Conservation (phyloP, 371 early-diverging fungal species). For the Fennellomyces sp. region DNA sequence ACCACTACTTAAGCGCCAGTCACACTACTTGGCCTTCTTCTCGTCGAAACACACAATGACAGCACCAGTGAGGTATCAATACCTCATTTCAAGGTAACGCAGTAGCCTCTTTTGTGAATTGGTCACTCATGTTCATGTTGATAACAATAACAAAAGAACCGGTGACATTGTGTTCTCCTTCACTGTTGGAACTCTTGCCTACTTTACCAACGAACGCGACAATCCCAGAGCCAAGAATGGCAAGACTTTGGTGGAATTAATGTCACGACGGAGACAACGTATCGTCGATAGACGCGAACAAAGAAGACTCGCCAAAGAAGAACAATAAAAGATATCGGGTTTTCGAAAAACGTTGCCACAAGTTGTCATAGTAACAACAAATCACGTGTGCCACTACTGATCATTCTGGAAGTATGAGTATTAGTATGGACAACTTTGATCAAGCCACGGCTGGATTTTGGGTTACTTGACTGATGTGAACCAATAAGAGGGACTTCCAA, state of each 20-base stretch:
- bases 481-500: no score
- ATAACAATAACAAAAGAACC: conserved; percentile 20
- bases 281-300: conserved; percentile 37
- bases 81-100: conserved; percentile 46
- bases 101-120: background rate
- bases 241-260: conserved; percentile 40
- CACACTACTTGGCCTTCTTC: background rate
- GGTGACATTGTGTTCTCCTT: conserved; percentile 51
- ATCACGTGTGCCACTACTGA: no score
- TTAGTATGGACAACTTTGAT: no score
- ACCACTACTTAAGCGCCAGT: no score
- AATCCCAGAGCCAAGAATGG: conserved; percentile 53
- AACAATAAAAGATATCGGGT: no score
- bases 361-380: no score
- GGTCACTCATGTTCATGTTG: background rate
- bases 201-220: conserved; percentile 52
- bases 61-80: conserved; percentile 40
- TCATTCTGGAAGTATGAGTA: no score
- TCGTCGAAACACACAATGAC: conserved; percentile 22
- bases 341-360: no score
- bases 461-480: no score
- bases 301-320: background rate
- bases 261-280: conserved; percentile 31
- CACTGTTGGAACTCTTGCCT: conserved; percentile 53
- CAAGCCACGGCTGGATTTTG: no score